Evolutionary conservation across 257 asterid genomes (phyloP).

Genomic region (Ehretia macrophylla): DNA sequence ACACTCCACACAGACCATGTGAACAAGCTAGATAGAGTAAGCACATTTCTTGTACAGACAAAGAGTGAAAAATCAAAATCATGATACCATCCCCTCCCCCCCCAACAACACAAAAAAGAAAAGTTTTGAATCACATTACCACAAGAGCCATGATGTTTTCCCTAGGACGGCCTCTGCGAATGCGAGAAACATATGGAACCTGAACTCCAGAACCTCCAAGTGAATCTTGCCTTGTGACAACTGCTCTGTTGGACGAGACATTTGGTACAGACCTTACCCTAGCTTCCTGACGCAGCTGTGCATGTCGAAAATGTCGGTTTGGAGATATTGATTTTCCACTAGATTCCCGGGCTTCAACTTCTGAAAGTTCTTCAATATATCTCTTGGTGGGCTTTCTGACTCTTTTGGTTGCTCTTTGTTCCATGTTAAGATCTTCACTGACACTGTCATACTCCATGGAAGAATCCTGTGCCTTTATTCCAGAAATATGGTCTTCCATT

Average conservation of each 20-base stretch:
- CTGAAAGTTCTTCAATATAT: conserved; percentile 84
- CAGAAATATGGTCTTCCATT: conserved; percentile 31
- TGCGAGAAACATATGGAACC: conserved; percentile 80
- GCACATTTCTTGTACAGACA: too few species aligned
- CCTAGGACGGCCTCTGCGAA: conserved; percentile 91
- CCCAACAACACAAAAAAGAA: too few species aligned
- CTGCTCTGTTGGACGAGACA: conserved; percentile 40
- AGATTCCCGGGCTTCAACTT: conserved; percentile 63
- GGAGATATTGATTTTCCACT: conserved; percentile 42
- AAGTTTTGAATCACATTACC: conserved; percentile 43
- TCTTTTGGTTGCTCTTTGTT: conserved; percentile 67
- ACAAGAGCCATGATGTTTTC: conserved; percentile 59
- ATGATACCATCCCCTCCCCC: too few species aligned
- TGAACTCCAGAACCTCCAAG: conserved; percentile 83
- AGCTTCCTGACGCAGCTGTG: conserved; percentile 32
- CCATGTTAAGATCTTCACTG: conserved; percentile 44
- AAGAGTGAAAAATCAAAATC: too few species aligned
- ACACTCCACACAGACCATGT: too few species aligned
- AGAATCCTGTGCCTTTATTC: conserved; percentile 21
- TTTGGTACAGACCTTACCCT: conserved; percentile 37
- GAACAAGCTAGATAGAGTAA: too few species aligned
- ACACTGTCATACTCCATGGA: conserved; percentile 27
- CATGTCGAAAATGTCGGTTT: conserved; percentile 21
- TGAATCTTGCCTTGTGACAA: conserved; percentile 62
- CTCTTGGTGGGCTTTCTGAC: conserved; percentile 87